Base-by-base conservation (phyloP, 495 filamentous ascomycete genomes). In the Neurospora sp. region DNA sequence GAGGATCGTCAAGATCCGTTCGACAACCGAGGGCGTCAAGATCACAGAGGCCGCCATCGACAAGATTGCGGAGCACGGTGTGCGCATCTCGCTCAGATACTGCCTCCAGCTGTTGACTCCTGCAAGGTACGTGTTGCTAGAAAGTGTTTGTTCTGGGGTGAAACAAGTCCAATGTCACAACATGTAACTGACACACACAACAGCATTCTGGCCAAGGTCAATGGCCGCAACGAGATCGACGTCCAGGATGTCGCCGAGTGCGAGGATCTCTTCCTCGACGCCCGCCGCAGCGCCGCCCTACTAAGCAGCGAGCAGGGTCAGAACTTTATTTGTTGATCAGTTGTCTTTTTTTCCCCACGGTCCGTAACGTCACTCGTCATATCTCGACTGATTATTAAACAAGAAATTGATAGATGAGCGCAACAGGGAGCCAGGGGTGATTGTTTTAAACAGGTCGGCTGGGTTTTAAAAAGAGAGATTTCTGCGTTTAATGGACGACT, bases 21-120 rank as follows among this genome's bases (percentile, higher is more conserved):
- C 92, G 10, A 89, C 88, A 76, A 93, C 91, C 1, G 96, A 99
- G 84, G 88, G 88, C 35, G 86, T 97, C 31, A 87, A 85, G 74
- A 91, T 98, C 70, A 90, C 91, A 9, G 93, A 96, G 42, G 87
- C 89, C 37, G 96, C 95, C 8, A 85, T 97, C 44, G 91, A 94
- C 72, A 93, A 92, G 84, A 87, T 99, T 74, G 86, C 93, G 10
- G 89, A 93, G 77, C 91, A 94, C 76, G 96, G 94, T 69, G 92
- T 91, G 76, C 89, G 90, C 75, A 93, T 97, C 74, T 96, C 92
- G 80, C 82, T 99, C 79, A 86, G 96, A 78, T 98, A 99, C 84
- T 94, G 94, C 69, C 83, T 98, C 78, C 96, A 98, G 81, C 82
- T 99, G 73, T 84, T 99, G 76, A 91, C 94, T n/a, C 94, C 96